These are phyloP conservation scores for Corylus americana DNA, from an alignment of 306 rosid genomes.

Conservation along the genomic window DNA sequence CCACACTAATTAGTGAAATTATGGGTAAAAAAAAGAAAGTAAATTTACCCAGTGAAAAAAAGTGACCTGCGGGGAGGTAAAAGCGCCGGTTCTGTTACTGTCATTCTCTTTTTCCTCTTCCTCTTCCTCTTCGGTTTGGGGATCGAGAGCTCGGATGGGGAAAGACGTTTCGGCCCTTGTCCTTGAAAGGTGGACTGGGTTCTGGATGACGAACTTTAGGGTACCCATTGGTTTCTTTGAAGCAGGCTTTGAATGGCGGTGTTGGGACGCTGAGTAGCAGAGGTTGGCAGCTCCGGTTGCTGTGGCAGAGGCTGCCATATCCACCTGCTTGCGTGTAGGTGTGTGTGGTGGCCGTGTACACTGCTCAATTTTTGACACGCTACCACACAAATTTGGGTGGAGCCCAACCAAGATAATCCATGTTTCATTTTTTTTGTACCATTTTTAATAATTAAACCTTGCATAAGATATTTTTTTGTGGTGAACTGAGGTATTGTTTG, in stretches of 20 bases:
- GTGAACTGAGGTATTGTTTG: no score
- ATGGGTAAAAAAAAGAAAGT: not conserved
- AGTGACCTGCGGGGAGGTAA: constrained; percentile 39
- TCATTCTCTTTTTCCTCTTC: constrained; percentile 25
- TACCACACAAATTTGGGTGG: no score
- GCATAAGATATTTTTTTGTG: no score
- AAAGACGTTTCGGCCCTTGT: constrained; percentile 11
- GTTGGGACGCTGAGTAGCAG: constrained; percentile 18
- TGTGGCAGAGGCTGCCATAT: constrained; percentile 32
- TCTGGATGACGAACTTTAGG: constrained; percentile 16
- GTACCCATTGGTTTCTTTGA: constrained; percentile 16
- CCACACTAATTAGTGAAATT: not conserved
- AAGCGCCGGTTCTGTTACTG: not conserved
- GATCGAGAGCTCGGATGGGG: constrained; percentile 49
- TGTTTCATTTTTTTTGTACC: no score
- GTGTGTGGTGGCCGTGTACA: not conserved
- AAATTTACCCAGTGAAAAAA: not conserved
- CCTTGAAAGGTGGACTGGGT: constrained; percentile 30
- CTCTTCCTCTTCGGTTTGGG: constrained; percentile 25
- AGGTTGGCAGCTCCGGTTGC: constrained; percentile 28
- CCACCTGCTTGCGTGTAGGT: not conserved
- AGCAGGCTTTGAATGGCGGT: constrained; percentile 11
- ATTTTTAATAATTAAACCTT: no score
- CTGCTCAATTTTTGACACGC: no score
- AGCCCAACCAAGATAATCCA: no score